Evolutionary conservation across 257 asterid genomes (phyloP).

Genomic region (Cinchona pubescens): DNA sequence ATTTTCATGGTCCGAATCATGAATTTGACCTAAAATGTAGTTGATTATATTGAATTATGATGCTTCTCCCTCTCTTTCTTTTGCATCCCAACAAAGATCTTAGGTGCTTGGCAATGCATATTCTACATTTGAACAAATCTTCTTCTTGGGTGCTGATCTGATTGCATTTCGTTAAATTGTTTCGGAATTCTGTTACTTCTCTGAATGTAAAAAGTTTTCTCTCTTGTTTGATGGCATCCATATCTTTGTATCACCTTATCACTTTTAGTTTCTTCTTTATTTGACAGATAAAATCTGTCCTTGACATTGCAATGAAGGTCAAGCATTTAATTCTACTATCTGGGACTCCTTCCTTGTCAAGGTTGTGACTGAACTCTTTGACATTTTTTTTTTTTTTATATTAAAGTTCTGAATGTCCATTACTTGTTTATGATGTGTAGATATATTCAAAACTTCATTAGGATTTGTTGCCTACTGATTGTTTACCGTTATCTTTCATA

Average conservation of each 20-base stretch:
- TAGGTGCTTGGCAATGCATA: background rate
- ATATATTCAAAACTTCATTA: background rate
- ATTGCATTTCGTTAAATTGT: background rate
- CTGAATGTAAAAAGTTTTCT: background rate
- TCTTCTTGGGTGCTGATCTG: background rate
- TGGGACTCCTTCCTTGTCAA: conserved; percentile 98
- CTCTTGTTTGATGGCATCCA: background rate
- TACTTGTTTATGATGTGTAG: background rate
- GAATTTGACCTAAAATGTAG: background rate
- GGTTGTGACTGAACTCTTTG: conserved; percentile 44
- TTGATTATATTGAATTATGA: background rate
- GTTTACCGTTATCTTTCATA: conserved; percentile 6
- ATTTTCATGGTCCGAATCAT: no score
- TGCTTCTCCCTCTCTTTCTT: background rate
- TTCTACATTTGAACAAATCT: background rate
- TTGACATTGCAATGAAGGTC: conserved; percentile 67
- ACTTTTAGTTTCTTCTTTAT: conserved; percentile 19
- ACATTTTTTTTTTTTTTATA: background rate
- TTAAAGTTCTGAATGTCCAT: background rate
- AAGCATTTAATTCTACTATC: conserved; percentile 84
- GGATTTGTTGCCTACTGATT: background rate
- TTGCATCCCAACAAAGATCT: background rate
- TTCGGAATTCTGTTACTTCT: background rate
- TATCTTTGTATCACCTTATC: background rate
- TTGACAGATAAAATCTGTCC: conserved; percentile 61